These are phyloP conservation scores for Diaporthe citrichinensis DNA, from an alignment of 2,329 filamentous ascomycete genomes.

Conservation along the genomic window DNA sequence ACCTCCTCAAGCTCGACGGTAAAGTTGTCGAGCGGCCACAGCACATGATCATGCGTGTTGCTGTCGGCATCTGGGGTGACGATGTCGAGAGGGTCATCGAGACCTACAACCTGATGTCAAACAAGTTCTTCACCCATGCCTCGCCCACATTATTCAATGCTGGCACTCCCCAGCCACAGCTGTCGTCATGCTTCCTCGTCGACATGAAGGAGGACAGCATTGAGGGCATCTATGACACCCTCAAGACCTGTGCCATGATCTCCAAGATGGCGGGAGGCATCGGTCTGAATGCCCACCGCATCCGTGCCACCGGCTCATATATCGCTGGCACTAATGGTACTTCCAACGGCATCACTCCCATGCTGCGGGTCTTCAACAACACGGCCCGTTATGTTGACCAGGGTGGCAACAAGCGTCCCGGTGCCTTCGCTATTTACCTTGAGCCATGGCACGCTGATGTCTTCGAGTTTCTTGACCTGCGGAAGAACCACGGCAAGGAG, in stretches of 20 bases:
- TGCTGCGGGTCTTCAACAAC: slow-evolving; percentile 99
- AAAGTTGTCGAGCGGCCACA: slow-evolving; percentile 98
- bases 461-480: slow-evolving; percentile 96
- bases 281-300: slow-evolving; percentile 95
- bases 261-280: slow-evolving; percentile 99
- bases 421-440: slow-evolving; percentile 98
- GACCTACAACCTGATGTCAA: slow-evolving; percentile 99
- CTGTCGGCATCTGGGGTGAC: slow-evolving; percentile 96
- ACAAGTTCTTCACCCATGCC: slow-evolving; percentile 98
- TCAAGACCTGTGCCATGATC: slow-evolving; percentile 99
- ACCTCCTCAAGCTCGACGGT: slow-evolving; percentile 93
- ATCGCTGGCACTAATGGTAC: slow-evolving; percentile 98
- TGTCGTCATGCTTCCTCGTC: slow-evolving; percentile 98
- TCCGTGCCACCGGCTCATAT: slow-evolving; percentile 97
- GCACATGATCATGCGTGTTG: slow-evolving; percentile 99
- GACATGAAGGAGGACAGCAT: slow-evolving; percentile 99
- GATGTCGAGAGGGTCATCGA: slow-evolving; percentile 95
- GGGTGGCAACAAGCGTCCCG: slow-evolving; percentile 98
- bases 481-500: slow-evolving; percentile 99
- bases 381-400: slow-evolving; percentile 99
- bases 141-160: slow-evolving; percentile 99
- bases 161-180: slow-evolving; percentile 92
- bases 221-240: slow-evolving; percentile 98
- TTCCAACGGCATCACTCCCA: slow-evolving; percentile 96
- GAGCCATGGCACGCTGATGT: slow-evolving; percentile 99